Conservation (phyloP, 2,329 filamentous ascomycete genomes). For the Blastomyces parvus region DNA sequence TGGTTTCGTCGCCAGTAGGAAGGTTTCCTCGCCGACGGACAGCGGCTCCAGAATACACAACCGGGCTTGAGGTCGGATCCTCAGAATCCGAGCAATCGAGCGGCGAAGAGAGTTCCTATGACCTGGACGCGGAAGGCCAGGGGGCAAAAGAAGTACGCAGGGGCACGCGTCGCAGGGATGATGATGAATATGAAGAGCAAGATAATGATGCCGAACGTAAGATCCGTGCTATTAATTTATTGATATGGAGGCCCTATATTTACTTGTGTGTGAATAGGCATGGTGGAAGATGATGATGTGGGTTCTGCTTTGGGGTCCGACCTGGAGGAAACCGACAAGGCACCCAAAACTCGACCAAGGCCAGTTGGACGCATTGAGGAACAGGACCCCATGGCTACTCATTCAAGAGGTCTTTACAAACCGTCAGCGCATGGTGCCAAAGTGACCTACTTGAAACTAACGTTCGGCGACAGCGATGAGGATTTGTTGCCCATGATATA, state of each 20-base stretch:
- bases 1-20: conserved; percentile 19
- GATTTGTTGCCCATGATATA: conserved; percentile 42
- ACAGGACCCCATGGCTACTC: conserved; percentile 21
- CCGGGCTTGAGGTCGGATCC: conserved; percentile 22
- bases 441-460: conserved; percentile 37
- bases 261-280: not conserved
- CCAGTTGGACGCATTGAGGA: conserved; percentile 17
- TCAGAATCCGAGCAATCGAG: conserved; percentile 16
- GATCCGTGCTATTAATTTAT: not conserved
- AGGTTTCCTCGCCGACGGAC: conserved; percentile 29
- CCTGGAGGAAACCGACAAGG: not conserved
- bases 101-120: conserved; percentile 16
- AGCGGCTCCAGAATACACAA: conserved; percentile 25
- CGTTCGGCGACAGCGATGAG: conserved; percentile 43
- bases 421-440: conserved; percentile 33
- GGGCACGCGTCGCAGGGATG: not conserved
- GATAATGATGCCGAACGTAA: conserved; percentile 15
- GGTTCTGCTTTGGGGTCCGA: conserved; percentile 6
- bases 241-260: not conserved
- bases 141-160: not conserved
- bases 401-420: conserved; percentile 31
- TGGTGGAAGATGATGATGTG: conserved; percentile 1
- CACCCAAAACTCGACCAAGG: conserved; percentile 1
- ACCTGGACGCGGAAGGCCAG: conserved; percentile 16
- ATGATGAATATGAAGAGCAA: conserved; percentile 16